phyloP scores from a whole-genome alignment of 176 grass and related monocot genomes.

The Areca catechu region DNA sequence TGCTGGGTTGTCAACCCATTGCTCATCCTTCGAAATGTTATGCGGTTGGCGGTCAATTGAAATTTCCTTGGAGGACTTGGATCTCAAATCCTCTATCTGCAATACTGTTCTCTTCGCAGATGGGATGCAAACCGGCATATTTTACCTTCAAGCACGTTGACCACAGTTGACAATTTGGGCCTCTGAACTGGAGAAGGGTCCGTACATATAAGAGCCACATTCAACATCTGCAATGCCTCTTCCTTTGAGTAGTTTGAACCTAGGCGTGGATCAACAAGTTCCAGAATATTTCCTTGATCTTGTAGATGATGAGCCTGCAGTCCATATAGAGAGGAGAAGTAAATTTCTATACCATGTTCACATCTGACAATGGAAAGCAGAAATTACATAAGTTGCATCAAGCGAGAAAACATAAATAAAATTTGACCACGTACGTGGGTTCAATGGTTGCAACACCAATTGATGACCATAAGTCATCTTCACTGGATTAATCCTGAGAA shows the following conservation, averaged over 20 bases:
- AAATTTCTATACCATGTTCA: too few species aligned
- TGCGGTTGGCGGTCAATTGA: not conserved
- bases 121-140: not conserved
- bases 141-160: conserved; percentile 18
- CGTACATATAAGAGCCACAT: conserved; percentile 3
- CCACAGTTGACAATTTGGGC: conserved; percentile 1
- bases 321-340: not conserved
- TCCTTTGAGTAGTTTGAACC: conserved; percentile 11
- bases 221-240: conserved; percentile 18
- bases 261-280: conserved; percentile 15
- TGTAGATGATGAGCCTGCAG: conserved; percentile 8
- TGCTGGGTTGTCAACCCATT: not conserved
- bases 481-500: too few species aligned
- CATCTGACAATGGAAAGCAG: too few species aligned
- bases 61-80: conserved; percentile 5
- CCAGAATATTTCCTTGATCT: conserved; percentile 11
- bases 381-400: too few species aligned
- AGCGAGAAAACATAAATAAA: too few species aligned
- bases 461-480: too few species aligned
- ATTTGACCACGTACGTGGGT: too few species aligned
- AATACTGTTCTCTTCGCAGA: not conserved
- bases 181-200: conserved; percentile 9
- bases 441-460: too few species aligned
- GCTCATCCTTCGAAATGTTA: not conserved
- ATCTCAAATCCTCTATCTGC: not conserved